Base-by-base conservation (phyloP, 192 early-diverging fungal genomes). In the Gamsiella multidivaricata region DNA sequence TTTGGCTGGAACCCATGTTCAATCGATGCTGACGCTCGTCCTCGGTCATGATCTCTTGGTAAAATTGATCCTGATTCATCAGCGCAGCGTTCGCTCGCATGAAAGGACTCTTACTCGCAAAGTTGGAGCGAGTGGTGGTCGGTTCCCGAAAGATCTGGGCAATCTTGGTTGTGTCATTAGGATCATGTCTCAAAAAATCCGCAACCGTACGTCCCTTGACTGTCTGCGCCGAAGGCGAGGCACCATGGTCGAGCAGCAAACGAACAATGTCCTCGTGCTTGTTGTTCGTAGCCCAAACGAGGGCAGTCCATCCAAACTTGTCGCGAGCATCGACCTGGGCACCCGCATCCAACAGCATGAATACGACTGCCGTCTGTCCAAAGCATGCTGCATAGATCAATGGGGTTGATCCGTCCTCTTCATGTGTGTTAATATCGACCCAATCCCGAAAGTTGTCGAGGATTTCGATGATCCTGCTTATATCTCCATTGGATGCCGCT, bases 231-330 rank as follows among this genome's bases (percentile, higher is more conserved):
- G 83, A 70, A 8, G 90, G 81, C 49, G 87, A 86, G 31, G 95
- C 96, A 41, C 94, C 93, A 50, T 89, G 71, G 31, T 92, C 92
- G 53, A 97, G 75, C 45, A 97, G 85, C 29, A 92, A 59, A 62
- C 88, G 81, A 14, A 94, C 91, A 31, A 94, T 78, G 18, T 86
- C 79, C 57, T 88, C 83, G 80, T 94, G 89, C 54, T 93, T 91
- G 75, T 92, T 93, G 37, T 91, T 89, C 31, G 92, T 90, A 0
- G 94, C 94, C 96, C 96, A 97, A 86, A 95, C 93, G n/a, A 97
- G 82, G 14, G 94, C 89, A 2, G 94, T 94, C 94, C 94, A 97
- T 26, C 92, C 91, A 65, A 88, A 87, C 53, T 87, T 88, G 84
- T 98, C 96, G 57, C 89, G 84, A 43, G 76, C 79, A 80, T 98